A percentile compares a stretch with the other conserved stretches of the same genome.
Evolutionary conservation across 371 early-diverging fungal species (phyloP).

Genomic region (Caulochytrium protostelioides): DNA sequence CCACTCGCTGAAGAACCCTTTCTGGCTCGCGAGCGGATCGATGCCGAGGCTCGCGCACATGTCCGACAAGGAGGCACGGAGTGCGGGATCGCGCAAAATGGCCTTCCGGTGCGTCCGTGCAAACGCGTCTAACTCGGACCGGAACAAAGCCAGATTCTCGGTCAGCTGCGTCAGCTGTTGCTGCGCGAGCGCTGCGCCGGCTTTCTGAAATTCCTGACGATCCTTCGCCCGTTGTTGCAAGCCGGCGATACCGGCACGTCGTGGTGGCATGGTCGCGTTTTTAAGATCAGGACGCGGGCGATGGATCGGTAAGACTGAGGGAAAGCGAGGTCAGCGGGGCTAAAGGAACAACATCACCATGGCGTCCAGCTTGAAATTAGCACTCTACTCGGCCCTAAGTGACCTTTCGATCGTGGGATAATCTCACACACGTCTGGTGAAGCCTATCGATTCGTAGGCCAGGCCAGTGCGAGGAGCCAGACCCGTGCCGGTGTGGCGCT

Average conservation of each 20-base stretch:
- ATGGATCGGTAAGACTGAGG: constrained; percentile 1
- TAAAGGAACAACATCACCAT: too few relatives aligned
- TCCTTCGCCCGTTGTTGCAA: constrained; percentile 1
- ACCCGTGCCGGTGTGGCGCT: too few relatives aligned
- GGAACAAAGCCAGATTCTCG: constrained; percentile 51
- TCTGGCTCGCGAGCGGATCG: constrained; percentile 82
- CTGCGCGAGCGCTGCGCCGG: constrained; percentile 11
- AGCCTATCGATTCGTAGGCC: too few relatives aligned
- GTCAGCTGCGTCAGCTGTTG: constrained; percentile 27
- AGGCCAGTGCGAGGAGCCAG: too few relatives aligned
- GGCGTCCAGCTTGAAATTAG: too few relatives aligned
- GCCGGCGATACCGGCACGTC: constrained; percentile 3
- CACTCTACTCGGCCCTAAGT: too few relatives aligned
- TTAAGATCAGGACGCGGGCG: too few relatives aligned
- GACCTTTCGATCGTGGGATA: too few relatives aligned
- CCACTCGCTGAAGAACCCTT: constrained; percentile 81
- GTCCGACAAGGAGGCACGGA: constrained; percentile 71
- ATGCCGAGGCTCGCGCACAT: constrained; percentile 88
- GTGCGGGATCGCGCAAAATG: constrained; percentile 64
- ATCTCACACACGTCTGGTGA: too few relatives aligned
- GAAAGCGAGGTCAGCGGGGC: too few relatives aligned
- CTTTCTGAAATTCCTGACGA: constrained; percentile 13
- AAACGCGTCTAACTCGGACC: constrained; percentile 60
- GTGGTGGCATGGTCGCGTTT: too few relatives aligned
- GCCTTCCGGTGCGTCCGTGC: constrained; percentile 63